These are phyloP conservation scores for Raffaelea arxii DNA, from an alignment of 2,329 filamentous ascomycete species.

Conservation along the genomic window DNA sequence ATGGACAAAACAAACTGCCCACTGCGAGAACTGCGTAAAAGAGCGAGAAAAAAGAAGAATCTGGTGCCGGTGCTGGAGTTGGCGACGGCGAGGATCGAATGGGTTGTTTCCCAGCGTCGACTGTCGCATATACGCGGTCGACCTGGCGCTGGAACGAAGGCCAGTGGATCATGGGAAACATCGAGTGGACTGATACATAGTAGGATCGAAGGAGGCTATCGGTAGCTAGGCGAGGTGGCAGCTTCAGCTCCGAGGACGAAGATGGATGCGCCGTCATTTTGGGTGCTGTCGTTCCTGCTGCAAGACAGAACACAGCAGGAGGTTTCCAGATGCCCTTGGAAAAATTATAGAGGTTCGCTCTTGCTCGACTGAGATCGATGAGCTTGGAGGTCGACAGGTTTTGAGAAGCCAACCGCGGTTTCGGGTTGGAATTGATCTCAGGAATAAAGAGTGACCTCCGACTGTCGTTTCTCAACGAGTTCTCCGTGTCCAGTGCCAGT, in stretches of 20 bases:
- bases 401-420: slow-evolving; percentile 43
- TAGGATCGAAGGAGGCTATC: slow-evolving; percentile 70
- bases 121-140: slow-evolving; percentile 61
- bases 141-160: slow-evolving; percentile 69
- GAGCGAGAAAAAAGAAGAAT: slow-evolving; percentile 62
- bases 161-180: slow-evolving; percentile 83
- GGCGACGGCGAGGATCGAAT: neutral
- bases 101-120: neutral
- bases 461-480: neutral
- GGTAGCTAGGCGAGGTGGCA: slow-evolving; percentile 61
- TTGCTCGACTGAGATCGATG: neutral
- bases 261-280: slow-evolving; percentile 29
- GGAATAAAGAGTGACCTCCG: slow-evolving; percentile 41
- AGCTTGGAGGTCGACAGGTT: slow-evolving; percentile 22
- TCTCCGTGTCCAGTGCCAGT: slow-evolving; percentile 33
- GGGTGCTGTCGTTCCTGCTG: slow-evolving; percentile 25
- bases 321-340: slow-evolving; percentile 73
- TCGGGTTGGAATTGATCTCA: slow-evolving; percentile 55
- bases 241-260: slow-evolving; percentile 36
- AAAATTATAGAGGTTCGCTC: slow-evolving; percentile 56
- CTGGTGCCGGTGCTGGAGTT: slow-evolving; percentile 26
- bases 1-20: slow-evolving; percentile 71
- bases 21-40: slow-evolving; percentile 79
- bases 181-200: slow-evolving; percentile 64
- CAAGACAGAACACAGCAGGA: slow-evolving; percentile 51